Conservation (phyloP, 495 filamentous ascomycete species). For the Cercophora samala region DNA sequence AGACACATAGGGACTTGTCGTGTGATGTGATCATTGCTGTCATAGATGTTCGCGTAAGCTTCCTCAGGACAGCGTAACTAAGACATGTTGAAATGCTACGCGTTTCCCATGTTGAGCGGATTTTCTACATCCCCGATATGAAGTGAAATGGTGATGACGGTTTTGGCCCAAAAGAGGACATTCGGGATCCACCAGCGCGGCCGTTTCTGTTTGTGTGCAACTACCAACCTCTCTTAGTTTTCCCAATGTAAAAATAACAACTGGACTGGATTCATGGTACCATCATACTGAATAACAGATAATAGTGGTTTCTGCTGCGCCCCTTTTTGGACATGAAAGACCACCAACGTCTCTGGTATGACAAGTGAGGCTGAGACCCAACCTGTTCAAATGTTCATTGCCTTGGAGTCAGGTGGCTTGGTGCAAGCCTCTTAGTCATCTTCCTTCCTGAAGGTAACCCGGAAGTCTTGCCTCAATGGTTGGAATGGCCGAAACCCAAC, state of each 20-base stretch:
- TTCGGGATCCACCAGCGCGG: neutral
- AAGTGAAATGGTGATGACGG: neutral
- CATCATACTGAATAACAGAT: neutral
- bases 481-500: neutral
- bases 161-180: neutral
- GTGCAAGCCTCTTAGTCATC: neutral
- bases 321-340: neutral
- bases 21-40: neutral
- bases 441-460: neutral
- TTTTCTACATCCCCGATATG: neutral
- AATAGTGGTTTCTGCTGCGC: neutral
- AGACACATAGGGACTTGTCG: neutral
- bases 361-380: conserved; percentile 1
- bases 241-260: neutral
- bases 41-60: neutral
- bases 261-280: neutral
- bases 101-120: neutral
- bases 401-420: neutral
- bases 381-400: neutral
- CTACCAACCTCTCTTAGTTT: neutral
- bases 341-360: neutral
- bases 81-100: neutral
- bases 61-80: neutral
- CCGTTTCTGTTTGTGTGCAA: neutral
- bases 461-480: neutral